Evolutionary conservation across 2,329 filamentous ascomycete genomes (phyloP), one percentile per base, ranked within the genome.

Genomic region (Colletotrichum sp.): DNA sequence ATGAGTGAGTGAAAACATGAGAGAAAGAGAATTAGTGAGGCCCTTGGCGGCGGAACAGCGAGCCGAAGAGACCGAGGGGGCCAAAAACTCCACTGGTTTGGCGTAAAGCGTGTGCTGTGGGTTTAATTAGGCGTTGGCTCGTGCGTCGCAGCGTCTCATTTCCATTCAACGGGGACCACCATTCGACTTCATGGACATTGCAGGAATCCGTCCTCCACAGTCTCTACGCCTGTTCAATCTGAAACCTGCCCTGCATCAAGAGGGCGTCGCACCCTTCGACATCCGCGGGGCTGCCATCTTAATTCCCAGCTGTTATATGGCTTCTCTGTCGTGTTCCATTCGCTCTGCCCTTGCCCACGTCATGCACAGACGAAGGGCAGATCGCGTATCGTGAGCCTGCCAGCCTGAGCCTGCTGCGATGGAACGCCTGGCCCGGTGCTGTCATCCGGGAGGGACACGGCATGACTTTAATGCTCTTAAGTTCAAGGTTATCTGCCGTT

Each of bases 161-260:
- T 75, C 72, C 27, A 63, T 63, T 25, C 15, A 48, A 25, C 39
- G 52, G 52, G 66, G 55, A n/a, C 48, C 9, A 36, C n/a, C 52
- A 59, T 55, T 22, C 39, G 36, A 36, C 36, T 27, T 44, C 39
- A 44, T 68, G 55, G 69, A 55, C 13, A 44, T 70, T 8, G 22
- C 19, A 60, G 57, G 28, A 25, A 15, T 74, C 60, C 25, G 34
- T 36, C 36, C 55, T 30, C 60, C 28, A 28, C 28, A 30, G 36
- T 30, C 22, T 34, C 59, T 48, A 34, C 60, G 66, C 27, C 22
- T 63, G 52, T 63, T 69, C 67, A 75, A 77, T 77, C 74, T 77
- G 76, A 77, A 77, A 77, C 76, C 64, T 71, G 70, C 36, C 64
- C 60, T 77, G 76, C 76, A 68, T 77, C 74, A 77, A 63, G 66